phyloP scores from a whole-genome alignment of 805 yeast genomes.

The Teunomyces barrocoloradensis region DNA sequence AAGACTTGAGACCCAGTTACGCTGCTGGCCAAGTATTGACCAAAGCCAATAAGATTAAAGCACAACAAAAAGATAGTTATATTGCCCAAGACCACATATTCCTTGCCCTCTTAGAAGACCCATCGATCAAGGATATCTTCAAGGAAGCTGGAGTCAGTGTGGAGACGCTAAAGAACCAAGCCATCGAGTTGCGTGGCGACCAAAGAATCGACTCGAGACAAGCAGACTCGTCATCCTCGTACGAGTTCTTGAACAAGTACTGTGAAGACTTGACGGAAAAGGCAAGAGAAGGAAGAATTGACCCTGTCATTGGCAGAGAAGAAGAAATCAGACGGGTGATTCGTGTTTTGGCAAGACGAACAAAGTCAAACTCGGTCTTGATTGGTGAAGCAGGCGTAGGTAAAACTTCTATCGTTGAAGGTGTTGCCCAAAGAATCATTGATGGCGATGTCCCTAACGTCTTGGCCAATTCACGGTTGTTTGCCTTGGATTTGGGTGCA shows the following conservation, averaged over 20 bases:
- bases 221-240: conserved; percentile 84
- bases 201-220: conserved; percentile 89
- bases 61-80: conserved; percentile 85
- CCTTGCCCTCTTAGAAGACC: conserved; percentile 79
- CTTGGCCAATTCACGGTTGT: conserved; percentile 74
- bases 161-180: conserved; percentile 74
- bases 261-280: conserved; percentile 91
- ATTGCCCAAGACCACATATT: conserved; percentile 94
- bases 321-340: conserved; percentile 96
- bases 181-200: conserved; percentile 79
- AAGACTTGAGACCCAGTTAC: conserved; percentile 70
- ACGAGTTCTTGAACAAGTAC: conserved; percentile 83
- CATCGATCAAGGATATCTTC: conserved; percentile 63
- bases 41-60: conserved; percentile 73
- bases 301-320: conserved; percentile 98
- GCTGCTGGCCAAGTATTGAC: conserved; percentile 73
- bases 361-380: conserved; percentile 93
- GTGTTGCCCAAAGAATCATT: conserved; percentile 95
- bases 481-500: conserved; percentile 91
- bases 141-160: conserved; percentile 68
- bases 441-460: conserved; percentile 94
- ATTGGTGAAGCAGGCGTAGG: conserved; percentile 99
- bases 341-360: conserved; percentile 93
- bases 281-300: conserved; percentile 92
- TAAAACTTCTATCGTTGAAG: conserved; percentile 96